Evolutionary conservation across 345 rosid species (phyloP).

Genomic region (Carallia pectinifolia): DNA sequence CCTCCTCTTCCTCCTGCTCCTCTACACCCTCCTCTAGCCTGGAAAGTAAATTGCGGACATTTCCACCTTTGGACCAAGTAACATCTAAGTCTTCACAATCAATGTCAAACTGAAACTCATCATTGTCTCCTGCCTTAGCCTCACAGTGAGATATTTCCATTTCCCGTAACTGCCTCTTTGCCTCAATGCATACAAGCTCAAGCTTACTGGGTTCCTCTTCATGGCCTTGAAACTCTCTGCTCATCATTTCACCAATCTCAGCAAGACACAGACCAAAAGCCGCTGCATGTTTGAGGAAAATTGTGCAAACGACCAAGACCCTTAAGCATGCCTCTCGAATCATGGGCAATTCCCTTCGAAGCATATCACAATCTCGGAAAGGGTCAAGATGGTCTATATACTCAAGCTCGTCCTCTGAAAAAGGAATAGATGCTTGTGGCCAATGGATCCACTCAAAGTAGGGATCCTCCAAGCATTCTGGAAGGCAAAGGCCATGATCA

Average conservation of each 20-base stretch:
- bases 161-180: slow-evolving; percentile 26
- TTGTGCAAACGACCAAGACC: slow-evolving; percentile 38
- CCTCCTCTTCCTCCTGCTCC: slow-evolving; percentile 25
- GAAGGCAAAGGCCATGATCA: slow-evolving; percentile 50
- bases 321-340: slow-evolving; percentile 42
- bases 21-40: slow-evolving; percentile 41
- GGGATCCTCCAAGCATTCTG: slow-evolving; percentile 46
- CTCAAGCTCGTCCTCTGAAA: slow-evolving; percentile 42
- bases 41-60: slow-evolving; percentile 30
- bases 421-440: slow-evolving; percentile 52
- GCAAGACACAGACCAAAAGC: slow-evolving; percentile 38
- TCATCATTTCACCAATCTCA: slow-evolving; percentile 52
- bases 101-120: slow-evolving; percentile 41
- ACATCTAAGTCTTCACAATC: slow-evolving; percentile 35
- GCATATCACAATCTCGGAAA: slow-evolving; percentile 40
- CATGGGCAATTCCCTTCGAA: slow-evolving; percentile 42
- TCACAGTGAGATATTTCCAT: slow-evolving; percentile 9
- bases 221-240: slow-evolving; percentile 41
- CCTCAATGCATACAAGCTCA: slow-evolving; percentile 42
- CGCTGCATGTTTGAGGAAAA: slow-evolving; percentile 41
- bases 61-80: slow-evolving; percentile 16
- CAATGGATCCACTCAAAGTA: slow-evolving; percentile 51
- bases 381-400: slow-evolving; percentile 40
- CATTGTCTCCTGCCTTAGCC: slow-evolving; percentile 19
- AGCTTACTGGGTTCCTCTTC: slow-evolving; percentile 44